Evolutionary conservation across 2,329 filamentous ascomycete genomes (phyloP).

Genomic region (Juglanconis oblonga): DNA sequence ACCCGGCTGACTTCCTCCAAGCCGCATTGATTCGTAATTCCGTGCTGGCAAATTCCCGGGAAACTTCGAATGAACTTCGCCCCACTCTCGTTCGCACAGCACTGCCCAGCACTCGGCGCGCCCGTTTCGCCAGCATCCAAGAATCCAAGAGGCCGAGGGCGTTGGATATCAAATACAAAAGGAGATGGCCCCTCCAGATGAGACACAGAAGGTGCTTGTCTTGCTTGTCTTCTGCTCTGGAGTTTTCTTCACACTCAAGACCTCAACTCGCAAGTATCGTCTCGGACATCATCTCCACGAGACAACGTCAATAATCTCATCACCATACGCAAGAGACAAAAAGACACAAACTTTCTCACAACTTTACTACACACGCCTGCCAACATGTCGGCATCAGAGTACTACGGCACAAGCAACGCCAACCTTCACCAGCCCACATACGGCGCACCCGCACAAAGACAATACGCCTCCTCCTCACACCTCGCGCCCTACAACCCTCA

Average conservation of each 20-base stretch:
- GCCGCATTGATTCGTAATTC: conserved; percentile 12
- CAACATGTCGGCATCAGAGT: conserved; percentile 24
- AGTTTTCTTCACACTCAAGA: too few species aligned
- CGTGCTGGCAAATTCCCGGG: not conserved
- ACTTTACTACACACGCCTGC: not conserved
- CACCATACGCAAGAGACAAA: not conserved
- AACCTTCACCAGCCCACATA: conserved; percentile 9
- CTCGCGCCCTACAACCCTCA: conserved; percentile 20
- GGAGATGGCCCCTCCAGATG: not conserved
- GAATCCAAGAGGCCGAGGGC: not conserved
- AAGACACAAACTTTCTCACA: not conserved
- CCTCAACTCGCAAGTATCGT: too few species aligned
- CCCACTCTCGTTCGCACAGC: not conserved
- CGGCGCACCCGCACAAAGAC: conserved; percentile 18
- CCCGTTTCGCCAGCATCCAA: not conserved
- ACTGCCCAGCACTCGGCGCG: not conserved
- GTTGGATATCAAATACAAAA: not conserved
- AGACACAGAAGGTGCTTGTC: too few species aligned
- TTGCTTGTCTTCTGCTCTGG: too few species aligned
- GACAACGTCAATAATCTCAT: too few species aligned
- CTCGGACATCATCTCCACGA: too few species aligned
- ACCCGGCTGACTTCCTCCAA: not conserved
- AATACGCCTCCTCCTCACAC: conserved; percentile 14
- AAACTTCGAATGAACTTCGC: conserved; percentile 2
- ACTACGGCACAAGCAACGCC: conserved; percentile 19